Base-by-base conservation (phyloP, 164 flowering plant genomes). In the Berberis thunbergii region DNA sequence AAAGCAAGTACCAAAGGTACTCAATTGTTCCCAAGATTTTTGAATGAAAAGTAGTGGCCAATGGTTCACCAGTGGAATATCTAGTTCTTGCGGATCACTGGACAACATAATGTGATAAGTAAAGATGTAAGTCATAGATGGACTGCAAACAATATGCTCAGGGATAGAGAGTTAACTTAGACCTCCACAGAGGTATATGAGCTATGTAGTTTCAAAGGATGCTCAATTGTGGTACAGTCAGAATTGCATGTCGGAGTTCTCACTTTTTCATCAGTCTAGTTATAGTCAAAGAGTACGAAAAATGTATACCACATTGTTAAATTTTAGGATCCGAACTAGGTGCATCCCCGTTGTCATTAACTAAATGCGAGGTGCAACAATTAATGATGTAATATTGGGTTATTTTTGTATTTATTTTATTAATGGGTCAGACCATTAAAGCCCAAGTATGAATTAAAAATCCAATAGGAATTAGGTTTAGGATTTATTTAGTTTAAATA, bases 1-100 rank as follows among this genome's bases (percentile, higher is more conserved):
- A 49, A 45, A 52, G 43, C 7, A 12, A 2, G 3, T 80, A 84
- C 90, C 94, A 87, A 39, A 85, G 53, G 72, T 85, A 87, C 74
- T 87, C 94, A 49, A 85, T 88, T 41, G 90, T 85, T 62, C 94
- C 94, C 53, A 85, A 68, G 73, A 87, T 82, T 45, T 74, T 85
- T 2, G 90, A 81, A 73, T 85, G 94, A 62, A 80, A 87, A 3
- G 87, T 75, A 11, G 94, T 85, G 38, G 86, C 90, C 48, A 84
- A 73, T 43, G 94, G 94, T 75, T 87, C 94, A 55, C 86, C 86
- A 54, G 26, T 61, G 41, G 62, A 67, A 68, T 66, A 79, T 68
- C 87, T 76, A 46, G 86, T 77, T 61, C 63, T 60, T 6, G 57
- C 2, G 44, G 83, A 69, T 10, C 83, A 81, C 91, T 86, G 69